A percentile compares a stretch with the other conserved stretches of the same genome.
Evolutionary conservation across 2,329 filamentous ascomycete genomes (phyloP).

Genomic region (Scytalidium lignicola): DNA sequence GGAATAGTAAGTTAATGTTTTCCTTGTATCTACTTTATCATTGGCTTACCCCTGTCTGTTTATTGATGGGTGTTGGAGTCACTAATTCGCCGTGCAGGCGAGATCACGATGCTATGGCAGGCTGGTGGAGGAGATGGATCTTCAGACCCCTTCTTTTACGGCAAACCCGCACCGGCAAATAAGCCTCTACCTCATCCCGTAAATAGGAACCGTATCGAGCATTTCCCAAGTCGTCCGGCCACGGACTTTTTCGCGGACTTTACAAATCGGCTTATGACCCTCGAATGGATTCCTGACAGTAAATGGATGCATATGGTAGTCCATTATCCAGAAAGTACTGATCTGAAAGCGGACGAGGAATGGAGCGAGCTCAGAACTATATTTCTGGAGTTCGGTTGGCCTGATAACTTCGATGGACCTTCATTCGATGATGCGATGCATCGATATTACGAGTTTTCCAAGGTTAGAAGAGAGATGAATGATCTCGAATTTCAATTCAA

Average conservation of each 20-base stretch:
- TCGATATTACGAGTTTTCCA: slow-evolving; percentile 6
- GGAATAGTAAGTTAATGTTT: slow-evolving; percentile 8
- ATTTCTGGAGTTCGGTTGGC: slow-evolving; percentile 8
- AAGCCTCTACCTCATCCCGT: neutral
- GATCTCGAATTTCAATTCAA: slow-evolving; percentile 1
- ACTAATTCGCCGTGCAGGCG: neutral
- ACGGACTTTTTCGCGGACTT: slow-evolving; percentile 8
- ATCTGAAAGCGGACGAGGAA: neutral
- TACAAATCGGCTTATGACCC: slow-evolving; percentile 4
- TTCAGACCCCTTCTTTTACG: too few species aligned
- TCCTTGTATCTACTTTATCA: too few species aligned
- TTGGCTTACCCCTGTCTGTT: too few species aligned
- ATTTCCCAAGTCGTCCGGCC: slow-evolving; percentile 5
- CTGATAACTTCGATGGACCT: slow-evolving; percentile 3
- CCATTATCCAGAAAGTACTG: neutral
- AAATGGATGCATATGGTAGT: neutral
- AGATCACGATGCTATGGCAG: slow-evolving; percentile 2
- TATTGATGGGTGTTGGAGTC: too few species aligned
- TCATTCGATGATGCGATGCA: slow-evolving; percentile 5
- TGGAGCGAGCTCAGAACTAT: slow-evolving; percentile 3
- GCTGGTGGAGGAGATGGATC: too few species aligned
- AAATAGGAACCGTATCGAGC: slow-evolving; percentile 4
- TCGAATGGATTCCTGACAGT: slow-evolving; percentile 10
- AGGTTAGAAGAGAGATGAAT: neutral
- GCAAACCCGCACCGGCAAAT: too few species aligned